Percentiles rank a stretch among this genome's conserved stretches.
phyloP scores from a whole-genome alignment of 2,329 filamentous ascomycete species.

The Aspergillus pseudoglaucus region DNA sequence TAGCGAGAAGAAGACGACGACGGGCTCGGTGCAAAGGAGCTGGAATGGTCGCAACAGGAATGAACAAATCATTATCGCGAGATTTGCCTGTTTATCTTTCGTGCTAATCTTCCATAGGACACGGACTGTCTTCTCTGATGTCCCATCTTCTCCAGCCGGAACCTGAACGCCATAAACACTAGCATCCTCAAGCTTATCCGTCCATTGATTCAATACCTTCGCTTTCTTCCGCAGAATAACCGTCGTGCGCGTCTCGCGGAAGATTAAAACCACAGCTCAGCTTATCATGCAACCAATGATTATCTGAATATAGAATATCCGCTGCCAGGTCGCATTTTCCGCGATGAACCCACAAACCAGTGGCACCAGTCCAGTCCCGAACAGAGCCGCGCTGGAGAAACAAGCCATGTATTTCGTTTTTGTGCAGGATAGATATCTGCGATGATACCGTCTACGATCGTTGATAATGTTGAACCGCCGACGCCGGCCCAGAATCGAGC shows the following conservation, averaged over 20 bases:
- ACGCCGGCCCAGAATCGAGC: background rate
- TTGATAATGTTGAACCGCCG: background rate
- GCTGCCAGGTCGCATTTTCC: slow-evolving; percentile 1
- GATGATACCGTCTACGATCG: background rate
- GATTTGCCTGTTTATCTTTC: background rate
- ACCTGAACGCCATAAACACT: background rate
- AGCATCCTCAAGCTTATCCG: background rate
- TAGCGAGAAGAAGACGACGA: background rate
- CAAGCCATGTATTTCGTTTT: background rate
- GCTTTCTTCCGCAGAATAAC: background rate
- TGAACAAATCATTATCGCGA: background rate
- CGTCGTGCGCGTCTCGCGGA: background rate
- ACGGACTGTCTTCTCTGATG: background rate
- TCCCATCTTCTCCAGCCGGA: background rate
- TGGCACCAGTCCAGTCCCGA: background rate
- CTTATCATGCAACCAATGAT: background rate
- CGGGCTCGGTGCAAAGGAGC: background rate
- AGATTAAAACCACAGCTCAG: background rate
- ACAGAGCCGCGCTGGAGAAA: background rate
- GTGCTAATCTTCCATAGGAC: background rate
- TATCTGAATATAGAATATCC: slow-evolving; percentile 3
- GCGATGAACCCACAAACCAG: slow-evolving; percentile 1
- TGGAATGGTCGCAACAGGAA: background rate
- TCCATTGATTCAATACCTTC: background rate
- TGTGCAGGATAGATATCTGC: background rate